Base-by-base conservation (phyloP, 2,329 filamentous ascomycete genomes). In the Teratosphaeriaceae sp. region DNA sequence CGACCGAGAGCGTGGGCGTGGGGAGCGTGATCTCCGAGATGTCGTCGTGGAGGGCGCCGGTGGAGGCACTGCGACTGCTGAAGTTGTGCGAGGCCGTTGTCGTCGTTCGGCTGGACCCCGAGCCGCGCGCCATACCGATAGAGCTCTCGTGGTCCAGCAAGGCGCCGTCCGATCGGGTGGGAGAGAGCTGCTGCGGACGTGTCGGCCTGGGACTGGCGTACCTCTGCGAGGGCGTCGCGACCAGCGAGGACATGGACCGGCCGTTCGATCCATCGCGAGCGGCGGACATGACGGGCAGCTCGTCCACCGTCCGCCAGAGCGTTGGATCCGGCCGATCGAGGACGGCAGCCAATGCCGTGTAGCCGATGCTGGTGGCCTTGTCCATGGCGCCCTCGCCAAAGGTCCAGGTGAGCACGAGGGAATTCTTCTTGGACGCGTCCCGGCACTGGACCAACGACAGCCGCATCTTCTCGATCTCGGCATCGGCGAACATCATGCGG, bases 331-430 rank as follows among this genome's bases (percentile, higher is more conserved):
- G 63, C 43, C 73, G 69, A 34, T 82, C 76, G 9, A 85, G 70
- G 2, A 80, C 80, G 8, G 80, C 80, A 1, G 78, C 75, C 6
- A 85, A 70, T 3, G 79, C 79, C 1, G 79, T 80, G 55, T 82
- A 85, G 33, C 82, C 82, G 35, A 83, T 82, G 15, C 79, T 79
- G 31, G 78, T 71, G 11, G 78, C 72, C 13, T 74, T 73, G 50
- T 82, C 78, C 13, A 76, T 73, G 56, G 74, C 76, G 22, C 23
- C 37, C 16, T 42, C 9, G 15, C n/a, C 3, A 3, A 34, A 16
- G 9, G n/a, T 18, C 39, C 39, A 42, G 5, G 39, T 42, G 60
- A 84, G 79, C 53, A 57, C 38, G 31, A 52, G 20, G 3, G 48
- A 38, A 29, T 47, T 56, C 69, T 83, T 79, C 52, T 74, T 75